Base-by-base conservation (phyloP, 371 early-diverging fungal species). In the Actinomucor elegans region DNA sequence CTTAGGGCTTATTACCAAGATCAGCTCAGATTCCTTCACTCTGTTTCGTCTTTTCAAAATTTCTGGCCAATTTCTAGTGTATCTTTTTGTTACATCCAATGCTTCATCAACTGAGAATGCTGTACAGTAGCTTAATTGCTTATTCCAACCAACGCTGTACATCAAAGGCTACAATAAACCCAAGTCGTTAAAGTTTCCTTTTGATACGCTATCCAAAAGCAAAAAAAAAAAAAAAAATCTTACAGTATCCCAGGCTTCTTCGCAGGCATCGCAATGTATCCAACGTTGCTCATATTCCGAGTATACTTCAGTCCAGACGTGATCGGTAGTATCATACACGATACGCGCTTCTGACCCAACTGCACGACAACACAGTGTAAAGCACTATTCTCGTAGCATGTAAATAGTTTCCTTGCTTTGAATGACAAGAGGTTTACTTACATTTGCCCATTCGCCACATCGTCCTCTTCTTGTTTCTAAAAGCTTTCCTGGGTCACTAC, bases 381-480 rank as follows among this genome's bases (percentile, higher is more conserved):
- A 90, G 51, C 79, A 77, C 83, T 82, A 52, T 4, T n/a, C 2
- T 33, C 14, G 34, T n/a, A 20, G 14, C 23, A 33, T 12, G 24
- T 6, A 1, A 34, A 14, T 34, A n/a, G 4, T 34, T 0, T 34
- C 7, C 21, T 20, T 38, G 40, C 23, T 11, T 11, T 38, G 1
- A 3, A 9, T 17, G 1, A 17, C 5, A n/a, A 21, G 14, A 53
- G 5, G 18, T 11, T 14, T 1, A 48, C 69, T 55, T 68, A 85
- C 81, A 54, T 88, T 87, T 4, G 89, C 89, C 88, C 88, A 90
- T 55, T 90, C 91, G 7, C 91, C 91, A 58, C 91, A 90, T 42
- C 91, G 74, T 10, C 90, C 88, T 27, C 71, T 59, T 35, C 82
- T 75, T 23, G 86, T 87, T 42, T 77, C 73, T 46, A 87, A 53